These are phyloP conservation scores for Hirsutella thompsonii DNA, from an alignment of 2,329 filamentous ascomycete species.

Conservation along the genomic window DNA sequence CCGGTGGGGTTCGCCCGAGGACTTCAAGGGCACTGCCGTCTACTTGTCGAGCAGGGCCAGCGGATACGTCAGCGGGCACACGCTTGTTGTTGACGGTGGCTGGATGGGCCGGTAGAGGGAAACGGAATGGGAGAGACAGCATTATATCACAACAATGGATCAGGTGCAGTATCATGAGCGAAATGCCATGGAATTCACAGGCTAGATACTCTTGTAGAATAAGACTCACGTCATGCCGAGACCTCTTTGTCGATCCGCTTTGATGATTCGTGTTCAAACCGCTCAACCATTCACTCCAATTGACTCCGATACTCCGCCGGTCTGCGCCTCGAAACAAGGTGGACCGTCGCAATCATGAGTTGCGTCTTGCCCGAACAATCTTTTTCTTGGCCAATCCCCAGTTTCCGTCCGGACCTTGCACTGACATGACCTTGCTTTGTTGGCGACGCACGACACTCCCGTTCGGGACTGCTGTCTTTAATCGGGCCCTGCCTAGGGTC, in stretches of 20 bases:
- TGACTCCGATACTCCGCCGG: too few relatives aligned
- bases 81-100: slow-evolving; percentile 75
- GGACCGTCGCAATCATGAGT: neutral
- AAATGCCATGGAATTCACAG: too few relatives aligned
- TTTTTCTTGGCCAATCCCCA: slow-evolving; percentile 11
- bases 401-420: slow-evolving; percentile 7
- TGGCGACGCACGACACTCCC: slow-evolving; percentile 10
- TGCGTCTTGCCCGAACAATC: slow-evolving; percentile 6
- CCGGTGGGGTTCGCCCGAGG: slow-evolving; percentile 70
- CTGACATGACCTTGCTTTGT: slow-evolving; percentile 11
- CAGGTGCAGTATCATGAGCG: too few relatives aligned
- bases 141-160: too few relatives aligned
- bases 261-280: too few relatives aligned
- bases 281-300: too few relatives aligned
- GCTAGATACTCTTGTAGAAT: too few relatives aligned
- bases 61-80: slow-evolving; percentile 70
- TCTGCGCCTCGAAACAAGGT: too few relatives aligned
- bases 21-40: slow-evolving; percentile 75
- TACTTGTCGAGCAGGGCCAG: slow-evolving; percentile 68
- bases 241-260: too few relatives aligned
- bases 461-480: slow-evolving; percentile 2
- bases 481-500: slow-evolving; percentile 1
- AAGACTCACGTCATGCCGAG: too few relatives aligned
- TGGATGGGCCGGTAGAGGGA: slow-evolving; percentile 70
- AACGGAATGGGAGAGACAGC: too few relatives aligned